phyloP scores from a whole-genome alignment of 148 eudicot genomes.

The Linanthus parryae region DNA sequence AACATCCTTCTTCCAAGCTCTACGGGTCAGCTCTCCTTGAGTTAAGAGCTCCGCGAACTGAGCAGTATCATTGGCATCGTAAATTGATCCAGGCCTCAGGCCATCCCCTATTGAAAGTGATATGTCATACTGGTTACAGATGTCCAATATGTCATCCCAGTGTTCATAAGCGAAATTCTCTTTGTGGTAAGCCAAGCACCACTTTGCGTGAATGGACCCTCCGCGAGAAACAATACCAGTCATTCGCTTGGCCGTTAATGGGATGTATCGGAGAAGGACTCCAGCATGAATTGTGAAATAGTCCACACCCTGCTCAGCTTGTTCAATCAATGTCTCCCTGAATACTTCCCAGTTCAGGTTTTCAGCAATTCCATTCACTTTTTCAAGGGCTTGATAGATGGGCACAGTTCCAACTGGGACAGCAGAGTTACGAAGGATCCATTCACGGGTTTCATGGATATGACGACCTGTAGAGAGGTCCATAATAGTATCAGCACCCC shows the following conservation, averaged over 20 bases:
- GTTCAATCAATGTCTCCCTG: constrained; percentile 87
- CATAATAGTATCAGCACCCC: constrained; percentile 99
- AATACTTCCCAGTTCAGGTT: constrained; percentile 90
- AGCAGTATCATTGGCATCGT: constrained; percentile 97
- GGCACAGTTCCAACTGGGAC: constrained; percentile 99
- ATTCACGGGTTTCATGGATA: constrained; percentile 97
- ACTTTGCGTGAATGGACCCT: constrained; percentile 97
- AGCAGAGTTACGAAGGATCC: constrained; percentile 90
- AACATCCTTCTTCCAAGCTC: constrained; percentile 98
- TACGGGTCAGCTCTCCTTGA: constrained; percentile 90
- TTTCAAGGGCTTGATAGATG: constrained; percentile 94
- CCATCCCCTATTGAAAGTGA: constrained; percentile 95
- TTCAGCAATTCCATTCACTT: constrained; percentile 91
- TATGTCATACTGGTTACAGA: constrained; percentile 93
- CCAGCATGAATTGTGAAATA: constrained; percentile 98
- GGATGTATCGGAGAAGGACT: constrained; percentile 80
- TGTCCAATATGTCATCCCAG: constrained; percentile 97
- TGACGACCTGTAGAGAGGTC: constrained; percentile 97
- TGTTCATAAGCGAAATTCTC: constrained; percentile 99
- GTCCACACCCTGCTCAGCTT: constrained; percentile 98
- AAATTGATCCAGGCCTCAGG: constrained; percentile 93
- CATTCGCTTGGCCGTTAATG: constrained; percentile 94
- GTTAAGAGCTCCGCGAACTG: constrained; percentile 98
- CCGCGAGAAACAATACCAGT: constrained; percentile 99
- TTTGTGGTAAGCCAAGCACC: constrained; percentile 94